phyloP scores from a whole-genome alignment of 805 yeast species.

The Spathaspora girioi region DNA sequence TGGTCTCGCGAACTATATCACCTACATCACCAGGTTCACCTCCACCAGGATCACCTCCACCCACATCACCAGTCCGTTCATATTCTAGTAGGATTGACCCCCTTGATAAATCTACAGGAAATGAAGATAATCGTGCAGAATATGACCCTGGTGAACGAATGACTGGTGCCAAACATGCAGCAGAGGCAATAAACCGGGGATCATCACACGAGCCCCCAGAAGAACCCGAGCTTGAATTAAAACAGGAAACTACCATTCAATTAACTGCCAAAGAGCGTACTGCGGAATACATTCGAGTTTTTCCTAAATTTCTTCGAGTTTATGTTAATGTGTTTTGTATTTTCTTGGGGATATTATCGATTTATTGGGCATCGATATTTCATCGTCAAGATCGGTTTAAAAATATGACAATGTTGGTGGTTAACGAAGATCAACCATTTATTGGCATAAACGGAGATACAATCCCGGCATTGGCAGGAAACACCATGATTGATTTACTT shows the following conservation, averaged over 20 bases:
- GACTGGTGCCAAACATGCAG: constrained; percentile 7
- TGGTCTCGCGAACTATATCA: constrained; percentile 4
- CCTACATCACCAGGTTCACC: not conserved
- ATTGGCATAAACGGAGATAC: constrained; percentile 13
- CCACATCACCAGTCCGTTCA: not conserved
- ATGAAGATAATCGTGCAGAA: not conserved
- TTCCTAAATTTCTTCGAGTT: constrained; percentile 13
- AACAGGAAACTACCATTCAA: not conserved
- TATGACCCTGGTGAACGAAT: constrained; percentile 2
- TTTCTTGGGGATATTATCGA: constrained; percentile 27
- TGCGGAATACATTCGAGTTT: constrained; percentile 3
- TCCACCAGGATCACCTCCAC: not conserved
- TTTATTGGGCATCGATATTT: constrained; percentile 36
- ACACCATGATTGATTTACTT: constrained; percentile 16
- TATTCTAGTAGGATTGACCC: not conserved
- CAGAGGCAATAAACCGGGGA: constrained; percentile 2
- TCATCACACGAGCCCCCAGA: not conserved
- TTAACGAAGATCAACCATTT: constrained; percentile 23
- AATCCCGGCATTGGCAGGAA: constrained; percentile 15
- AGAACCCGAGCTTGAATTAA: not conserved
- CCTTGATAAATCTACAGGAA: not conserved
- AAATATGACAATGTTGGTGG: constrained; percentile 29
- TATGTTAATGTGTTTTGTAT: constrained; percentile 17
- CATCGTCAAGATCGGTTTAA: constrained; percentile 20
- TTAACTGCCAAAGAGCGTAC: constrained; percentile 3